Percentiles rank a stretch among this genome's conserved stretches.
Conservation (phyloP, 108 stramenopile genomes). For the Skeletonema costatum region DNA sequence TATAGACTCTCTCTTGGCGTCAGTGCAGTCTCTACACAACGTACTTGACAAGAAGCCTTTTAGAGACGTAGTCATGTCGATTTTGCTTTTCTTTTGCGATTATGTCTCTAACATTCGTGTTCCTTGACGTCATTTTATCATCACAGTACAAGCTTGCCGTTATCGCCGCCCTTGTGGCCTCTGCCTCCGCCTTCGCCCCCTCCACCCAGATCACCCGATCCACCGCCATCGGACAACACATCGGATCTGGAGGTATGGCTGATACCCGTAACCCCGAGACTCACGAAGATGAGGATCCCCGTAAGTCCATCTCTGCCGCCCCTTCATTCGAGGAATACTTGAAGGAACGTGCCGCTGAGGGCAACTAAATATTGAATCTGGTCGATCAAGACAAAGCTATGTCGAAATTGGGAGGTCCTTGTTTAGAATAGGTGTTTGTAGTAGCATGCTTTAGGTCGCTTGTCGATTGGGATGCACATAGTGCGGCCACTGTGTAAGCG, state of each 20-base stretch:
- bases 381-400: neutral
- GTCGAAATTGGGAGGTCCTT: neutral
- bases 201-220: neutral
- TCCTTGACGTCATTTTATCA: neutral
- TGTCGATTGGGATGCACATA: neutral
- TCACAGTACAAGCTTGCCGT: conserved; percentile 3
- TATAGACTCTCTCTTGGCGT: no score
- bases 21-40: neutral
- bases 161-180: neutral
- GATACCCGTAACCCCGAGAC: conserved; percentile 76
- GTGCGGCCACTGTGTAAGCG: neutral
- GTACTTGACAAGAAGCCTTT: neutral
- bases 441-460: neutral
- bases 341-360: conserved; percentile 49
- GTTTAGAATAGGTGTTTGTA: neutral
- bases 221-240: conserved; percentile 12
- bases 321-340: conserved; percentile 85
- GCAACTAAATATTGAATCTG: neutral
- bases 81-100: neutral
- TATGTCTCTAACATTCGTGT: neutral
- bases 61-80: neutral
- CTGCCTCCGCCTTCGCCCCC: neutral
- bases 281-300: conserved; percentile 60
- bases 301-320: conserved; percentile 77
- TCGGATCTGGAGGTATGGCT: conserved; percentile 72